phyloP scores from a whole-genome alignment of 2,329 filamentous ascomycete species.

The Clonostachys rosea region DNA sequence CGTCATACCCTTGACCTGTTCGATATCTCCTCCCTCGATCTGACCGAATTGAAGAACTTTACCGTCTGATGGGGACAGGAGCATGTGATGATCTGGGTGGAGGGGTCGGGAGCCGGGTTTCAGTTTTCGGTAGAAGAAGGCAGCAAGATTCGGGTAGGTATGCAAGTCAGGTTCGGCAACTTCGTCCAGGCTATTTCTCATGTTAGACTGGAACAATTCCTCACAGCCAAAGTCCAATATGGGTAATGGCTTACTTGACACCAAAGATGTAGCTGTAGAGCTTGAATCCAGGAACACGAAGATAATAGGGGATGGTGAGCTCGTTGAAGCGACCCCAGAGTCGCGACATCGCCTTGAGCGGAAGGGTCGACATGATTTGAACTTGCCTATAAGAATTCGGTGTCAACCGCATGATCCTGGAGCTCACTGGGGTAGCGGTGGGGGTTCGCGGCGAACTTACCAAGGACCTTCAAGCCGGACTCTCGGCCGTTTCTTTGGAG shows the following conservation, averaged over 20 bases:
- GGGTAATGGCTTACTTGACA: conserved; percentile 56
- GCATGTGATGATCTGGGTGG: conserved; percentile 72
- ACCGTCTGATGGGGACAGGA: conserved; percentile 87
- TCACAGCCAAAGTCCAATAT: background rate
- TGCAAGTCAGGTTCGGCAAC: conserved; percentile 85
- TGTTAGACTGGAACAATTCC: conserved; percentile 4
- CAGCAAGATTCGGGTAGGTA: conserved; percentile 84
- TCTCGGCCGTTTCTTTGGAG: conserved; percentile 48
- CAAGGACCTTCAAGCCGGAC: conserved; percentile 83
- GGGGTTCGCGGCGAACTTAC: conserved; percentile 28
- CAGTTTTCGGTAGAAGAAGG: conserved; percentile 94
- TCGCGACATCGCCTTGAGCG: conserved; percentile 83
- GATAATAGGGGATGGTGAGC: conserved; percentile 78
- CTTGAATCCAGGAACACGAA: conserved; percentile 85
- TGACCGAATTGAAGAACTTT: conserved; percentile 86
- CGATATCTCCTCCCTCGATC: conserved; percentile 90
- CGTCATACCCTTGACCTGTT: conserved; percentile 98
- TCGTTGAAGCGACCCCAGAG: conserved; percentile 93
- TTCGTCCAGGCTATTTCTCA: conserved; percentile 64
- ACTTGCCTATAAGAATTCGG: conserved; percentile 57
- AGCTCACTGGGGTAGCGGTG: background rate
- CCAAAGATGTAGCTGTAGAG: conserved; percentile 88
- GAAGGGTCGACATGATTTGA: conserved; percentile 88
- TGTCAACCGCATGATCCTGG: conserved; percentile 4
- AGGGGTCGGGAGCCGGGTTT: conserved; percentile 85